These are phyloP conservation scores for Stenocarpella maydis DNA, from an alignment of 2,329 filamentous ascomycete genomes.

Conservation along the genomic window DNA sequence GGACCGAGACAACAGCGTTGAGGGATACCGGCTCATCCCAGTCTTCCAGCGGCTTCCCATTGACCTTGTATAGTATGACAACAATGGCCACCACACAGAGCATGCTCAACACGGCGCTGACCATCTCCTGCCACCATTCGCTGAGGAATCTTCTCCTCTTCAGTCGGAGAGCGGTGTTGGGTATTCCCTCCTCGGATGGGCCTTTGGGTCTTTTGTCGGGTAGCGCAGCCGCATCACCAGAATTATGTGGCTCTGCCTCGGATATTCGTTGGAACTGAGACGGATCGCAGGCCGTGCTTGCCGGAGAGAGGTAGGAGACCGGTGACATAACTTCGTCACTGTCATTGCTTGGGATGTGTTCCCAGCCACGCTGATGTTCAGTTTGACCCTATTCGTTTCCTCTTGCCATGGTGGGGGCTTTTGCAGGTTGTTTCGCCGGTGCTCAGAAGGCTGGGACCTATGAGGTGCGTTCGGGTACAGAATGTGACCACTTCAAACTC, in stretches of 20 bases:
- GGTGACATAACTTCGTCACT: neutral
- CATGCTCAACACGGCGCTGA: neutral
- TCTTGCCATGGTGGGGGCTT: neutral
- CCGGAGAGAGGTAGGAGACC: neutral
- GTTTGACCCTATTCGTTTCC: neutral
- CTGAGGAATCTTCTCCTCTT: neutral
- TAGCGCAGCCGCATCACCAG: neutral
- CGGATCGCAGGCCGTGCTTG: neutral
- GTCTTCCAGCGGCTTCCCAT: neutral
- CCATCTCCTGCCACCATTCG: constrained; percentile 10
- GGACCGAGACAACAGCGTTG: neutral
- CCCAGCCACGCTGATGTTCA: neutral
- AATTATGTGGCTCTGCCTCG: neutral
- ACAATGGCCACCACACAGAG: neutral
- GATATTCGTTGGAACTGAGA: neutral
- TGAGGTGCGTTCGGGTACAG: neutral
- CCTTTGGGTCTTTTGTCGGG: neutral
- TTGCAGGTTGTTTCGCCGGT: neutral
- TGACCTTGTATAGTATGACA: neutral
- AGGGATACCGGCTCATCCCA: neutral
- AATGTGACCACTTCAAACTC: neutral
- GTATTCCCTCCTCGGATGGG: neutral
- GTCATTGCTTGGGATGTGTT: neutral
- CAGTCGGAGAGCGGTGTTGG: neutral
- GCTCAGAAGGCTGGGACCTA: neutral